Conservation (phyloP, 257 asterid species). For the Capsicum pubescens region DNA sequence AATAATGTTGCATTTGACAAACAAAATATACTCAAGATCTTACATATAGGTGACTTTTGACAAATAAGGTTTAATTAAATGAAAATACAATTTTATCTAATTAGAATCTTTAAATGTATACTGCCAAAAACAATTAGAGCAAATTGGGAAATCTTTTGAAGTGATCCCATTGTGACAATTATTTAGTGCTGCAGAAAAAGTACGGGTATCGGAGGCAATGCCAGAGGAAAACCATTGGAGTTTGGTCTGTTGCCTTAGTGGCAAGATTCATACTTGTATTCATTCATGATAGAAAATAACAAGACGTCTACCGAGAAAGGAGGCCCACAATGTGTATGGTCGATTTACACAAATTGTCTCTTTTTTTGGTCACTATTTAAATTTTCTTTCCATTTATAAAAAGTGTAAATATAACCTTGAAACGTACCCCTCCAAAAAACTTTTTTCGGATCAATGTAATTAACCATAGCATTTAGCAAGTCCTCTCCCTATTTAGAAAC, state of each 20-base stretch:
- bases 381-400: too few species aligned
- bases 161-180: neutral
- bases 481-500: neutral
- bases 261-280: slow-evolving; percentile 11
- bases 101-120: neutral
- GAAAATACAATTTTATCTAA: neutral
- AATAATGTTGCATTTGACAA: neutral
- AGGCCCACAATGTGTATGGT: neutral
- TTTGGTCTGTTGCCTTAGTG: slow-evolving; percentile 13
- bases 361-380: too few species aligned
- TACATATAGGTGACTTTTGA: neutral
- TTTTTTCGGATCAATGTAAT: too few species aligned
- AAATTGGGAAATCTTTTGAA: neutral
- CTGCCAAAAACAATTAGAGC: neutral
- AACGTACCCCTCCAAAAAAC: neutral
- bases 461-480: too few species aligned
- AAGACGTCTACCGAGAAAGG: neutral
- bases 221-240: neutral
- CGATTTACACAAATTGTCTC: neutral
- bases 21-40: neutral
- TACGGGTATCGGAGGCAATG: neutral
- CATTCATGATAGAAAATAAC: slow-evolving; percentile 19
- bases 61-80: neutral
- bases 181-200: neutral
- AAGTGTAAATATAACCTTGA: neutral